Evolutionary conservation across 2,329 filamentous ascomycete genomes (phyloP), one percentile per base, ranked within the genome.

Genomic region (Aschersonia sp.): DNA sequence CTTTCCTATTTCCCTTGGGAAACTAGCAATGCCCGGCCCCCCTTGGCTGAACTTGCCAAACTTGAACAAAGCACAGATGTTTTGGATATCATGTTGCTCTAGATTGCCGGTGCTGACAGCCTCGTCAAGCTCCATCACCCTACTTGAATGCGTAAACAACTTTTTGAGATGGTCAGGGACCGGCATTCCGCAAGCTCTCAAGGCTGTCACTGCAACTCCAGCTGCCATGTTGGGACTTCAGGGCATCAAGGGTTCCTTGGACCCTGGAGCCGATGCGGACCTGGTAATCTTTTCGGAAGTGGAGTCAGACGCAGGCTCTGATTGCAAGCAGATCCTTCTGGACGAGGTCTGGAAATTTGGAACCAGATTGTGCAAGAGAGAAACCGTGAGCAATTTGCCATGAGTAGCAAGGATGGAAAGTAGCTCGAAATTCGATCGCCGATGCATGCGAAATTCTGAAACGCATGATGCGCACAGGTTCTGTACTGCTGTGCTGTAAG

Each of bases 311-410:
- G 61, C 66, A 29, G 64, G 59, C 44, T 63, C 65, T 42, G 72
- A 71, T 9, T 59, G 55, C 40, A 69, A 63, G 51, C 72, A 70
- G 49, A 65, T 90, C 41, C 68, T 74, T 9, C 70, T 88, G n/a
- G 81, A 86, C 50, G 76, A 86, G 63, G 83, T 87, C 22, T 88
- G 83, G 84, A 88, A 88, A 65, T 87, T 87, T 68, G 84, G 85
- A 5, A 65, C 65, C 37, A 68, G 70, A 53, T 72, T 83, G 29
- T 57, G 57, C 46, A 56, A 55, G 39, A 49, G 56, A 29, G 52
- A 54, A 12, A 51, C 31, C 43, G 37, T 30, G 39, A 48, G 31
- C 30, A n/a, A 29, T 10, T 29, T 14, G 31, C 42, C 31, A 39
- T 46, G 44, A 43, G 5, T 22, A 35, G 30, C 6, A 46, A 30